Percentiles rank a stretch among this genome's conserved stretches.
Conservation (phyloP, 192 early-diverging fungal genomes). For the Martensiomyces pterosporus region DNA sequence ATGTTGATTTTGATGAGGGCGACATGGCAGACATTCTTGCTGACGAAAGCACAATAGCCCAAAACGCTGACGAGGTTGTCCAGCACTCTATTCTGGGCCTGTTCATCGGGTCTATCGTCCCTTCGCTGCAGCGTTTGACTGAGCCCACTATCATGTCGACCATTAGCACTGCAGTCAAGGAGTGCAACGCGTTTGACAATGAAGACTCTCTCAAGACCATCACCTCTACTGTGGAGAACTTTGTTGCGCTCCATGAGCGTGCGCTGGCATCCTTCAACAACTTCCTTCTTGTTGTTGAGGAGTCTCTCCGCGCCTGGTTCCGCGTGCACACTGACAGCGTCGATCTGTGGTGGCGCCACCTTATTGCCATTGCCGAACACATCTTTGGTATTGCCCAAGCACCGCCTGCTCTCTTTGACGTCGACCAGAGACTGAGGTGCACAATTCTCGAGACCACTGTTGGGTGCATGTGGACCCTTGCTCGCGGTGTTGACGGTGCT, state of each 20-base stretch:
- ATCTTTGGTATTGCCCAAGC: slow-evolving; percentile 50
- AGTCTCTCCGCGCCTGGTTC: slow-evolving; percentile 66
- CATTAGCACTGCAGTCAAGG: slow-evolving; percentile 19
- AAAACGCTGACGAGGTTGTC: slow-evolving; percentile 46
- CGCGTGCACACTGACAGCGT: slow-evolving; percentile 26
- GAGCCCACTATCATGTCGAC: slow-evolving; percentile 37
- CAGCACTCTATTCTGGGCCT: slow-evolving; percentile 49
- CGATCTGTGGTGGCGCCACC: slow-evolving; percentile 52
- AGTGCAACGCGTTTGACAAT: slow-evolving; percentile 22
- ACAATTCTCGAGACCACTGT: slow-evolving; percentile 62
- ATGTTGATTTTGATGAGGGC: slow-evolving; percentile 47
- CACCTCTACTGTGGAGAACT: slow-evolving; percentile 46
- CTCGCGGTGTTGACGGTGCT: slow-evolving; percentile 58
- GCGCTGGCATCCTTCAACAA: slow-evolving; percentile 73
- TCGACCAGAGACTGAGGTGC: slow-evolving; percentile 53
- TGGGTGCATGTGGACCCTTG: slow-evolving; percentile 74
- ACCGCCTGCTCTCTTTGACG: slow-evolving; percentile 47
- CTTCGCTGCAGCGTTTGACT: slow-evolving; percentile 29
- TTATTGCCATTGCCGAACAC: slow-evolving; percentile 56
- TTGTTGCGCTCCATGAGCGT: slow-evolving; percentile 60
- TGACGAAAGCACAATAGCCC: slow-evolving; percentile 39
- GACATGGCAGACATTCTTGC: slow-evolving; percentile 45
- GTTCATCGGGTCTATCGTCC: slow-evolving; percentile 33
- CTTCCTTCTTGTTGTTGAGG: slow-evolving; percentile 69
- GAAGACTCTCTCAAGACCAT: slow-evolving; percentile 42